These are phyloP conservation scores for Septoria petroselini DNA, from an alignment of 2,329 filamentous ascomycete species.

Conservation along the genomic window DNA sequence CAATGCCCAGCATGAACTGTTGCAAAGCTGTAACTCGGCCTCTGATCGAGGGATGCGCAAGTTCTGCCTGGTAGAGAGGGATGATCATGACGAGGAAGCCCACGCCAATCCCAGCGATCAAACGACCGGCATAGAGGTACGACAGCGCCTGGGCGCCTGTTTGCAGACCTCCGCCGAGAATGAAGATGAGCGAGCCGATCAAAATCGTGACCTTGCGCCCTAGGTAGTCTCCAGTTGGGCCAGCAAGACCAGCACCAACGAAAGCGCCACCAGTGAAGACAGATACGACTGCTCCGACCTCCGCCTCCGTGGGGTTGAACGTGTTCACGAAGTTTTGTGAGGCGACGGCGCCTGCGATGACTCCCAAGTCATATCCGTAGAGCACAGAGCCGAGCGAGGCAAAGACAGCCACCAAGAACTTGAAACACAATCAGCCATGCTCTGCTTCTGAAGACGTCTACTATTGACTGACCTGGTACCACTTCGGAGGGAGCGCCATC, in stretches of 20 bases:
- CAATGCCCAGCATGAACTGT: slow-evolving; percentile 79
- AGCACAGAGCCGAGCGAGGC: slow-evolving; percentile 58
- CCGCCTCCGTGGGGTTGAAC: slow-evolving; percentile 43
- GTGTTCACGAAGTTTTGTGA: slow-evolving; percentile 43
- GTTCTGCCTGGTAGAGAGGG: slow-evolving; percentile 73
- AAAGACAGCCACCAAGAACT: slow-evolving; percentile 59
- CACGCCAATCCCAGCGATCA: slow-evolving; percentile 46
- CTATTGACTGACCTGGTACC: slow-evolving; percentile 47
- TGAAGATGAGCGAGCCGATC: slow-evolving; percentile 67
- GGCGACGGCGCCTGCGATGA: slow-evolving; percentile 57
- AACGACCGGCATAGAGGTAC: slow-evolving; percentile 67
- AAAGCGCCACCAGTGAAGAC: slow-evolving; percentile 76
- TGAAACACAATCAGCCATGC: background rate
- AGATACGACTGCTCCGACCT: slow-evolving; percentile 65
- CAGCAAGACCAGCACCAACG: slow-evolving; percentile 64
- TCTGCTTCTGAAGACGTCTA: background rate
- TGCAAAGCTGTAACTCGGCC: slow-evolving; percentile 72
- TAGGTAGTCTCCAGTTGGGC: slow-evolving; percentile 60
- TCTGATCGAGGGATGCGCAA: slow-evolving; percentile 74
- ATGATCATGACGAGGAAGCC: slow-evolving; percentile 63
- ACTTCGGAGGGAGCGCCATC: slow-evolving; percentile 57
- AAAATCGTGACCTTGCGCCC: slow-evolving; percentile 71
- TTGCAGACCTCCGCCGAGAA: slow-evolving; percentile 69
- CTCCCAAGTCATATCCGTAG: slow-evolving; percentile 57
- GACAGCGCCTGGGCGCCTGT: slow-evolving; percentile 59